Base-by-base conservation (phyloP, 352 stramenopile genomes). In the Phytophthora palmivora region DNA sequence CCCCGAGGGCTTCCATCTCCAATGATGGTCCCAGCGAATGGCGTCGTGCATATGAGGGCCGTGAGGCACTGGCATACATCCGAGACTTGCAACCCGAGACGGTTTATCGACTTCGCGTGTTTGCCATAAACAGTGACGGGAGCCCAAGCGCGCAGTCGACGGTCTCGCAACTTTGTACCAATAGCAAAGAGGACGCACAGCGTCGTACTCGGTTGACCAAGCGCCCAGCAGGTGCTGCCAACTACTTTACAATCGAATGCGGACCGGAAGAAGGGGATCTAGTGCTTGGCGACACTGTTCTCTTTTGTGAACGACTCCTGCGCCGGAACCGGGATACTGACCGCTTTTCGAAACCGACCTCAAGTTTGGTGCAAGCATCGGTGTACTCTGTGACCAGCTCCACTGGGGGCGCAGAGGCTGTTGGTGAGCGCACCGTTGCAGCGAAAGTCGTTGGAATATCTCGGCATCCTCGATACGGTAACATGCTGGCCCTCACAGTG, bases 231-330 rank as follows among this genome's bases (percentile, higher is more conserved):
- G 78, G 74, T 32, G 84, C 78, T 26, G 81, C 73, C 0, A 80
- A 88, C 12, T 79, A 87, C 38, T 93, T 94, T 56, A 79, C 79
- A 9, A 61, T 94, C 50, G 85, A 95, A 71, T 91, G 82, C 36
- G 70, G 67, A 15, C 62, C 62, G 12, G 79, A 84, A 38, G 74
- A 83, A 18, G 89, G 89, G 24, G 89, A 97, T 45, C 60, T 97
- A 21, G 88, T 96, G 11, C 69, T 80, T 0, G 91, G 92, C 8
- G 93, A 98, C 58, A 95, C 88, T 22, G 91, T 97, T 4, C 82
- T 98, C 39, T 97, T 98, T 56, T 96, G 89, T 19, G 92, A 98
- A 65, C 83, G 93, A 15, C 79, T 98, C n/a, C 82, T 89, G 44
- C 76, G 71, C 21, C 53, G 58, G 3, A 78, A 41, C n/a, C 72